These are phyloP conservation scores for Trichocomaceae sp. DNA, from an alignment of 2,329 filamentous ascomycete species.

Conservation along the genomic window DNA sequence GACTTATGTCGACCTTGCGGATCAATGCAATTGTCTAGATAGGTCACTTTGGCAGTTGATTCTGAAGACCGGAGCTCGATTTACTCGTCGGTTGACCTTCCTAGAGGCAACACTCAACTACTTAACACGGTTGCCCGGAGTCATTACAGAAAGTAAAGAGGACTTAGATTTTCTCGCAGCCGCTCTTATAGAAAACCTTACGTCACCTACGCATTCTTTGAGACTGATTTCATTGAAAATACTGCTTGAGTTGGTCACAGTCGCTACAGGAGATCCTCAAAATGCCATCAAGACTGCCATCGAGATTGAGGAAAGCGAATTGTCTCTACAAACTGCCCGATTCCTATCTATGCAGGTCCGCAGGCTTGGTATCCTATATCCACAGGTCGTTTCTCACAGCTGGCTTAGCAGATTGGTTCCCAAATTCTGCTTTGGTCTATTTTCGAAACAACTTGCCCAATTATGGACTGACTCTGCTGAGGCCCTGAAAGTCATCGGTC, in stretches of 20 bases:
- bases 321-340: conserved; percentile 69
- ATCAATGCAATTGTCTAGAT: conserved; percentile 53
- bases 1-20: conserved; percentile 62
- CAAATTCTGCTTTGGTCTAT: conserved; percentile 77
- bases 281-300: conserved; percentile 55
- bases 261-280: conserved; percentile 43
- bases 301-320: conserved; percentile 69
- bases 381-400: conserved; percentile 50
- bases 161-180: conserved; percentile 57
- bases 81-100: conserved; percentile 60
- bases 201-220: conserved; percentile 66
- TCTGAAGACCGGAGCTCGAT: conserved; percentile 59
- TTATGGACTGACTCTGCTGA: conserved; percentile 79
- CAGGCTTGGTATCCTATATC: conserved; percentile 63
- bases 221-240: conserved; percentile 67
- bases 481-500: conserved; percentile 67
- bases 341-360: conserved; percentile 79
- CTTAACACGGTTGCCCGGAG: conserved; percentile 24
- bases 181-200: conserved; percentile 65
- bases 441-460: conserved; percentile 77
- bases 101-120: conserved; percentile 56
- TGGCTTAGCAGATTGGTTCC: conserved; percentile 69
- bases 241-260: conserved; percentile 54
- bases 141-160: conserved; percentile 40
- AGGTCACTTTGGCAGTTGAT: conserved; percentile 58